Base-by-base conservation (phyloP, 2,329 filamentous ascomycete genomes). In the Fusarium sp. region DNA sequence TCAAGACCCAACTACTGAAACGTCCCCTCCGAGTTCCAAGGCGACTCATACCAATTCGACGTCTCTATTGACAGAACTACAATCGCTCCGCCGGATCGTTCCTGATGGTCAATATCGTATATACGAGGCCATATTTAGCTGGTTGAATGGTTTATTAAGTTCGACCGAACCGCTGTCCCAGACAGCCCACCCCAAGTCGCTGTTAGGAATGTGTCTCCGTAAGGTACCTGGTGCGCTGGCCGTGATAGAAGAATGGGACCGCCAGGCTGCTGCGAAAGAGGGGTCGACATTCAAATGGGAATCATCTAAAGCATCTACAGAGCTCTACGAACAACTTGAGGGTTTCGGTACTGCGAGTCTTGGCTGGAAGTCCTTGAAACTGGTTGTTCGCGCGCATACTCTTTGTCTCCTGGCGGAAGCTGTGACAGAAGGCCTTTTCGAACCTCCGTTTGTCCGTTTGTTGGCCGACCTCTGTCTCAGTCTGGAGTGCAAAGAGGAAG, bases 131-230 rank as follows among this genome's bases (percentile, higher is more conserved):
- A 76, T 81, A 24, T 73, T 81, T 36, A 53, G 70, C 17, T 79
- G 77, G 73, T 50, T 80, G 20, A 68, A 72, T 28, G 57, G 69
- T 11, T 39, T 81, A 7, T 57, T 81, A 38, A 72, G 65, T 22
- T 71, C 74, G 9, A 80, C 78, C 9, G 58, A 71, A 10, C 44
- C 68, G 3, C 52, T 65, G 6, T 54, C 45, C 4, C 53, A 72
- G 22, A 66, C 74, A 20, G 40, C 71, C 11, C 72, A 73, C 17
- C 65, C 66, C 7, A 79, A 78, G 48, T 80, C 79, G 11, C 69
- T 81, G 6, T 59, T 81, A 10, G 75, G 72, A n/a, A 78, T 81
- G 73, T 81, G 79, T 39, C 64, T 81, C 36, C 79, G 77, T 15
- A 75, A 68, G 55, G 55, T 79, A 14, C 76, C 77, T 5, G 68